These are phyloP conservation scores for Candida vaughaniae DNA, from an alignment of 805 yeast species.

Conservation along the genomic window DNA sequence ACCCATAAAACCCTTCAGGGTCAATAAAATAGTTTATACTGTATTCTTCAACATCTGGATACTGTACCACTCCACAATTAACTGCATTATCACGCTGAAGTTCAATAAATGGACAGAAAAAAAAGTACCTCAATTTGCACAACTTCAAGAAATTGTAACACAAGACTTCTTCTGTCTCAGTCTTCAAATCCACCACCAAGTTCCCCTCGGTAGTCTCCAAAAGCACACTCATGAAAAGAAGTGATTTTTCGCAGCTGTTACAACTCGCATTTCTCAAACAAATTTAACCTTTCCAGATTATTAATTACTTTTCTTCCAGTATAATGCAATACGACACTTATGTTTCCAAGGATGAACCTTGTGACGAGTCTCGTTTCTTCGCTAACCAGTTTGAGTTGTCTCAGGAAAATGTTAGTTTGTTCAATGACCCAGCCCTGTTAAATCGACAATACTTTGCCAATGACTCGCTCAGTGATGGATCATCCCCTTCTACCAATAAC, in stretches of 20 bases:
- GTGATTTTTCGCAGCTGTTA: no score
- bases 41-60: constrained; percentile 26
- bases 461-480: constrained; percentile 11
- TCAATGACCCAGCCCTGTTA: constrained; percentile 1
- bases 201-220: constrained; percentile 41
- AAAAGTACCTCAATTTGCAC: constrained; percentile 52
- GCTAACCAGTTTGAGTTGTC: background rate
- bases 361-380: no score
- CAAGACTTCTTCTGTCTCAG: constrained; percentile 33
- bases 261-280: no score
- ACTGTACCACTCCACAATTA: constrained; percentile 50
- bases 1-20: constrained; percentile 7
- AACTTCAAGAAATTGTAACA: constrained; percentile 51
- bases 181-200: constrained; percentile 49
- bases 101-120: constrained; percentile 50
- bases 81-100: constrained; percentile 39
- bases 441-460: background rate
- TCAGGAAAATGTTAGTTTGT: constrained; percentile 1
- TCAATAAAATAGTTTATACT: constrained; percentile 10
- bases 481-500: constrained; percentile 14
- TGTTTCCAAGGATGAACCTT: no score
- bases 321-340: no score
- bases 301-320: no score
- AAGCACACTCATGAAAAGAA: constrained; percentile 43
- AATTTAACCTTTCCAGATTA: no score